Evolutionary conservation across 2,329 filamentous ascomycete species (phyloP).

Genomic region (Leptosphaerulina australis): DNA sequence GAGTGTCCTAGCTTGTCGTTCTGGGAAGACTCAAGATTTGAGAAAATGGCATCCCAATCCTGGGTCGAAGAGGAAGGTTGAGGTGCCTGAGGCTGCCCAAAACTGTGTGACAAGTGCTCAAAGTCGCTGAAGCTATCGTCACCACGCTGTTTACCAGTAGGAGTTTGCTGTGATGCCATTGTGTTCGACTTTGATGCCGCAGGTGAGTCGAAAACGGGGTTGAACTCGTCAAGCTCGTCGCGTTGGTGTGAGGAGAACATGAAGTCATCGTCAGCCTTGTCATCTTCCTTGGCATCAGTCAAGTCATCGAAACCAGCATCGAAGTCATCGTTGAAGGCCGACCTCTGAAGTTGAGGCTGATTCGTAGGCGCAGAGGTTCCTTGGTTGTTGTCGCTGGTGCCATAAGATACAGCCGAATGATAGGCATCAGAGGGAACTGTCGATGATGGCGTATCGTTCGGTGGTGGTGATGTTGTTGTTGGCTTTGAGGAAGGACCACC

Average conservation of each 20-base stretch:
- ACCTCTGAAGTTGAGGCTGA: slow-evolving; percentile 50
- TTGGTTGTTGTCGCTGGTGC: slow-evolving; percentile 44
- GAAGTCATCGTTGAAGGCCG: slow-evolving; percentile 73
- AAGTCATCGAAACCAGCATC: slow-evolving; percentile 83
- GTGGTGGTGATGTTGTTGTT: slow-evolving; percentile 47
- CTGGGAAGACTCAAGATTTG: slow-evolving; percentile 68
- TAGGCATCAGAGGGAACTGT: slow-evolving; percentile 52
- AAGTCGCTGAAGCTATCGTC: slow-evolving; percentile 59
- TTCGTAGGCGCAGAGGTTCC: slow-evolving; percentile 37
- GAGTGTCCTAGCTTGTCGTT: slow-evolving; percentile 40
- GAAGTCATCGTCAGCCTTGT: slow-evolving; percentile 77
- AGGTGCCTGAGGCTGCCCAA: slow-evolving; percentile 48
- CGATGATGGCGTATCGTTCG: slow-evolving; percentile 48
- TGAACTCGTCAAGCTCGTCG: slow-evolving; percentile 77
- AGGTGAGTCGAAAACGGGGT: slow-evolving; percentile 77
- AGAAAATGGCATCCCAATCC: slow-evolving; percentile 96
- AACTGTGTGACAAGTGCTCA: slow-evolving; percentile 52
- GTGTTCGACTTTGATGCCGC: slow-evolving; percentile 57
- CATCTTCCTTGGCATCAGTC: slow-evolving; percentile 79
- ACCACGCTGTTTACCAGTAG: slow-evolving; percentile 45
- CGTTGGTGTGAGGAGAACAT: slow-evolving; percentile 67
- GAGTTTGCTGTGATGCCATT: slow-evolving; percentile 52
- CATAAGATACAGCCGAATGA: slow-evolving; percentile 50
- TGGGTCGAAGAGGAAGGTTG: slow-evolving; percentile 59
- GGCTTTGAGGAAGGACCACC: slow-evolving; percentile 46